These are phyloP conservation scores for Colletotrichum godetiae DNA, from an alignment of 2,329 filamentous ascomycete species.

Conservation along the genomic window DNA sequence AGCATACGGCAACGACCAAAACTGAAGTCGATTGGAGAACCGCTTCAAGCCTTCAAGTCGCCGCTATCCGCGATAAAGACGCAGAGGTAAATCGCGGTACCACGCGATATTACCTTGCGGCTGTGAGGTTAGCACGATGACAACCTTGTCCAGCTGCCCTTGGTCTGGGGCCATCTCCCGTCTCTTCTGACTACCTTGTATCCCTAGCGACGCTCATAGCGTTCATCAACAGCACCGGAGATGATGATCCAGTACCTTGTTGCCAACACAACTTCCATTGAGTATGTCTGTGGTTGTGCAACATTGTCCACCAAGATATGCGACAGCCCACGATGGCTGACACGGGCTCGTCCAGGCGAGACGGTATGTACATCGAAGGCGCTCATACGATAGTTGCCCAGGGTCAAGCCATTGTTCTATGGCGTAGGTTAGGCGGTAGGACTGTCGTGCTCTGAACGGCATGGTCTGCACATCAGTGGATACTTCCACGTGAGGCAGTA, in stretches of 20 bases:
- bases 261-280: background rate
- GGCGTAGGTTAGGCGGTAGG: conserved; percentile 13
- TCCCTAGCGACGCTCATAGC: background rate
- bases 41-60: background rate
- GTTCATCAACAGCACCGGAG: background rate
- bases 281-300: background rate
- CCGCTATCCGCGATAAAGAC: background rate
- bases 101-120: conserved; percentile 17
- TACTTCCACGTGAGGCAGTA: conserved; percentile 35
- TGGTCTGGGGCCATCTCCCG: background rate
- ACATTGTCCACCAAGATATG: background rate
- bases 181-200: background rate
- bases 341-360: background rate
- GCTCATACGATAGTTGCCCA: conserved; percentile 32
- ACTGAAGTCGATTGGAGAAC: background rate
- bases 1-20: background rate
- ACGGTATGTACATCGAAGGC: conserved; percentile 4
- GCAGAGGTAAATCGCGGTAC: background rate
- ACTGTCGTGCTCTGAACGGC: conserved; percentile 23
- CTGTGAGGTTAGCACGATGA: conserved; percentile 2
- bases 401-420: conserved; percentile 25
- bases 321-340: background rate
- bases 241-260: background rate
- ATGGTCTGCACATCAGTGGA: conserved; percentile 35
- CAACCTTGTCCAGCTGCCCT: background rate